Evolutionary conservation across 768 basidiomycete species (phyloP), one percentile per base, ranked within the genome.

Genomic region (Leccinum barrowsii): DNA sequence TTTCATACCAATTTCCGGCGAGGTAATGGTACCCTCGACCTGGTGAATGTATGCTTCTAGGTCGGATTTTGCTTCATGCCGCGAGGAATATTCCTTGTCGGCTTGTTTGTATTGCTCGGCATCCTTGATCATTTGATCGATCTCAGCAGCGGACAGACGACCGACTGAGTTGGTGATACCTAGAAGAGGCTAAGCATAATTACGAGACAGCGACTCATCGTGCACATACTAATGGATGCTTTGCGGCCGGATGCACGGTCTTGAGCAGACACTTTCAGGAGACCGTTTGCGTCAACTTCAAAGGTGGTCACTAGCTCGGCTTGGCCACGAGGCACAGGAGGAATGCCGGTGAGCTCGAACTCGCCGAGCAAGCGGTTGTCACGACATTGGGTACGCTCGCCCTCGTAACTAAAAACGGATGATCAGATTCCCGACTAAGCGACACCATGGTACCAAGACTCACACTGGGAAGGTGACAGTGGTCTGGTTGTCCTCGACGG

Each of bases 81-180:
- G 91, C 56, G 95, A 89, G 62, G 93, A 92, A 85, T 96, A 98
- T 75, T 98, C 97, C 81, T 94, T 97, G 84, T 94, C 91, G 26
- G 90, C 92, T 73, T 86, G 85, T 82, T 94, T 95, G 85, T 85
- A 97, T 76, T 94, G 92, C 76, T 98, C 96, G 55, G 97, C 70
- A 72, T 98, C 96, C 83, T 95, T 94, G 82, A 98, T 97, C 97
- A 98, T 98, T 79, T 98, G 95, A 71, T 98, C 95, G 63, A 99
- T 99, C 83, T 99, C 97, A 66, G 89, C 92, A 54, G 89, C 85
- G 50, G 96, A 97, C 67, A 99, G 86, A 78, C 97, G 95, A 65
- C 97, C 97, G 71, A 98, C 97, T 58, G 95, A 98, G 85, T 98
- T 99, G 77, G 94, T 94, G 76, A 98, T 96, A 77, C 88, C 89